Conservation (phyloP, 2,329 filamentous ascomycete species). For the Fusarium poae region DNA sequence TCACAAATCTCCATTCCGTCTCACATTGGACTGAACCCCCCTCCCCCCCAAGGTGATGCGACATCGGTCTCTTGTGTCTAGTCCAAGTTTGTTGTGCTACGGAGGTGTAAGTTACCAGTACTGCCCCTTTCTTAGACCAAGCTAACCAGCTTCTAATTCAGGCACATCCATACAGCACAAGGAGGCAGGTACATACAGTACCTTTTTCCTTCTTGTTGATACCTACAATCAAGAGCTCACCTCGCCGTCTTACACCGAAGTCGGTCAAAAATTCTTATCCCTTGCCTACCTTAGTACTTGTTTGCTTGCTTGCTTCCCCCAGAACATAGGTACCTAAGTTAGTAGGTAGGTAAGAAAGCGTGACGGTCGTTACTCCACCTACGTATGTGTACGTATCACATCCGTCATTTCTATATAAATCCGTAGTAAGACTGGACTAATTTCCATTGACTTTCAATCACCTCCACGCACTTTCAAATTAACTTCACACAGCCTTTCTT, state of each 20-base stretch:
- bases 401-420: constrained; percentile 42
- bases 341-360: constrained; percentile 13
- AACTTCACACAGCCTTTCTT: constrained; percentile 2
- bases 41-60: constrained; percentile 40
- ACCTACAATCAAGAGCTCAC: constrained; percentile 3
- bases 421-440: constrained; percentile 15
- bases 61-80: constrained; percentile 43
- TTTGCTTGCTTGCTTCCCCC: background rate
- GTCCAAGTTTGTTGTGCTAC: constrained; percentile 6
- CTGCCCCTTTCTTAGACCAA: constrained; percentile 22
- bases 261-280: constrained; percentile 40
- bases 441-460: constrained; percentile 35
- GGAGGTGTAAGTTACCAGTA: background rate
- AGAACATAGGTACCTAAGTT: too few species aligned
- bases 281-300: constrained; percentile 13
- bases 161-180: constrained; percentile 6
- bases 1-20: constrained; percentile 44
- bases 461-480: constrained; percentile 18
- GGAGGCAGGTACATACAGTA: constrained; percentile 12
- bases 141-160: constrained; percentile 19
- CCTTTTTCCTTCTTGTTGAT: constrained; percentile 7
- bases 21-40: constrained; percentile 41
- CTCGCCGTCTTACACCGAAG: constrained; percentile 48
- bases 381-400: constrained; percentile 6
- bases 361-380: constrained; percentile 38